phyloP scores from a whole-genome alignment of 306 rosid species.

The Citrullus colocynthis region DNA sequence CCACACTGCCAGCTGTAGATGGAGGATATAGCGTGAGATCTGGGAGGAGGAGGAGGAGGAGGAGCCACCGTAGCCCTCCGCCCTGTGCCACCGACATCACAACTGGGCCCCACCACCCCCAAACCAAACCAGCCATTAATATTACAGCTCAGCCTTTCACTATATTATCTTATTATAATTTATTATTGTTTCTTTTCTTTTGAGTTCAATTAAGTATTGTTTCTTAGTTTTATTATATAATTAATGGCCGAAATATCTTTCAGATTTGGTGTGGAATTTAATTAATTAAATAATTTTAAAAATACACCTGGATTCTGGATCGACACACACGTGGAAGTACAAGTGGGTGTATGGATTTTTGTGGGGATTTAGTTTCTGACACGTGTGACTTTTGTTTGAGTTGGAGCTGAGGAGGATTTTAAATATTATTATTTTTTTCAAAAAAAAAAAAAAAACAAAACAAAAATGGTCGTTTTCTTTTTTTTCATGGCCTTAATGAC shows the following conservation, averaged over 20 bases:
- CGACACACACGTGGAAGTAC: neutral
- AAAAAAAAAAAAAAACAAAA: too few species aligned
- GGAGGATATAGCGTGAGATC: neutral
- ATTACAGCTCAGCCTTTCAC: neutral
- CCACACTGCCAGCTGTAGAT: neutral
- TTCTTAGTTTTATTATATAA: neutral
- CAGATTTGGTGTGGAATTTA: neutral
- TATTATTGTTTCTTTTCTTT: too few species aligned
- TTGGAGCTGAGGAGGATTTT: neutral
- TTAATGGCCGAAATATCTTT: neutral
- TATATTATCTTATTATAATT: neutral
- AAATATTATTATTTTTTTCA: too few species aligned
- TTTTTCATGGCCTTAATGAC: too few species aligned
- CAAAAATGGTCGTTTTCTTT: too few species aligned
- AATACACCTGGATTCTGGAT: neutral
- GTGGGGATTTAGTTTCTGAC: neutral
- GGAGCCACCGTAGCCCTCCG: neutral
- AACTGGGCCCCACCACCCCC: neutral
- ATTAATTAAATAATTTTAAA: neutral
- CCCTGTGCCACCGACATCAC: neutral
- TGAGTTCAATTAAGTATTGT: neutral
- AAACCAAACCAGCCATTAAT: neutral
- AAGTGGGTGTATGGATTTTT: neutral
- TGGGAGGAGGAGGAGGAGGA: neutral
- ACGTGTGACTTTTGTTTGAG: neutral